Evolutionary conservation across 2,329 filamentous ascomycete genomes (phyloP), one percentile per base, ranked within the genome.

Genomic region (Xylariaceae sp.): DNA sequence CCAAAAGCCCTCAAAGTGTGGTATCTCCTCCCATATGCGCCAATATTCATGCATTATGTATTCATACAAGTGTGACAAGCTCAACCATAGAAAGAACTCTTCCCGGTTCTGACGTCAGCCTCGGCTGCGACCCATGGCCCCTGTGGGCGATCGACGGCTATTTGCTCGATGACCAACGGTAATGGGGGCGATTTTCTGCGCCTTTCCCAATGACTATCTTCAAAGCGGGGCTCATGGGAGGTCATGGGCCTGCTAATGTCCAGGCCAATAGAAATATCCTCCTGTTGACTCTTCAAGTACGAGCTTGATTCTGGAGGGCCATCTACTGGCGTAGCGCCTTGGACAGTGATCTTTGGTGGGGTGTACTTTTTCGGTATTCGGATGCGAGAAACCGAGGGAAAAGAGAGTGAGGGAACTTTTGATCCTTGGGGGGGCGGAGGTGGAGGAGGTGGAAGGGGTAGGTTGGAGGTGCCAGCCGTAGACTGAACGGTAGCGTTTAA

Each of bases 281-380:
- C 64, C 4, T 61, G 48, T 59, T 55, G 8, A 57, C 5, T 9
- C 11, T 20, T 24, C 15, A 29, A 20, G n/a, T 11, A 18, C 2
- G 44, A 23, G 18, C 11, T 8, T 6, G 43, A n/a, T 23, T 40
- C 58, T 1, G 59, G 15, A 23, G 30, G 9, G 4, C 42, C 46
- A 1, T 57, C 67, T 1, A 65, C 27, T 0, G 70, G 69, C 1
- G 68, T 70, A 1, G 71, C 65, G 9, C 42, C 61, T 10, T 69
- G 37, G 1, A 73, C 52, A 3, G 58, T 62, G 13, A 77, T 69
- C 11, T 61, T 58, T 0, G 75, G 75, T 1, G 77, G 74, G 1
- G 63, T 54, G 60, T 77, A 74, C 58, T 74, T 73, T 60, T 73
- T 78, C 0, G 77, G 73, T 9, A 75, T 62, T 0, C 69, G 64